Conservation (phyloP, 179 eudicot genomes). For the Carnegiea gigantea region DNA sequence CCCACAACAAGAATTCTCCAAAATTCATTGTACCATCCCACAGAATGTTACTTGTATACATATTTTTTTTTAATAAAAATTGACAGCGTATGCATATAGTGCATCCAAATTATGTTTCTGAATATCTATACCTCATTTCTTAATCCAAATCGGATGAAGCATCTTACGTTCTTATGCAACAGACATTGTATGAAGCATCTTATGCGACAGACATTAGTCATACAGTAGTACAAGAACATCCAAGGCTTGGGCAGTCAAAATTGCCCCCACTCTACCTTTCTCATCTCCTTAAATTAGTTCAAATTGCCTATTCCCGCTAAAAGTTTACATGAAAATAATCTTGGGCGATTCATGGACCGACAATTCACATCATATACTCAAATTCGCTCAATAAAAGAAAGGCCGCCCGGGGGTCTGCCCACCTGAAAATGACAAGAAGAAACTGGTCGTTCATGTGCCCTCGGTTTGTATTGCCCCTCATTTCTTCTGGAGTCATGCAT, state of each 20-base stretch:
- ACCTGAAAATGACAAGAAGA: too few relatives aligned
- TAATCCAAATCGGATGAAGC: background rate
- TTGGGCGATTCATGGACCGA: background rate
- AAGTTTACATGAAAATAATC: background rate
- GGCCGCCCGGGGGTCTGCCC: too few relatives aligned
- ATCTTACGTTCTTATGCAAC: background rate
- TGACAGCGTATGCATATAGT: too few relatives aligned
- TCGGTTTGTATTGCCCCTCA: background rate
- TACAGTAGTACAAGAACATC: background rate
- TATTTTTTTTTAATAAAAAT: too few relatives aligned
- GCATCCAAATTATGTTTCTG: too few relatives aligned
- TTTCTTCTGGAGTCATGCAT: background rate
- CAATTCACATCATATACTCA: background rate
- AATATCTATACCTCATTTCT: too few relatives aligned
- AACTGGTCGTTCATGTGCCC: background rate
- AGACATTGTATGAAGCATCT: background rate
- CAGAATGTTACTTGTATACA: too few relatives aligned
- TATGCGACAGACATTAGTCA: background rate
- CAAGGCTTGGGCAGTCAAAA: background rate
- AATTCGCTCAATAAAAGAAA: too few relatives aligned
- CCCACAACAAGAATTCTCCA: too few relatives aligned
- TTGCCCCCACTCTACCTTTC: background rate
- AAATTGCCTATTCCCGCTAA: background rate
- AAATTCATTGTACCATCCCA: too few relatives aligned
- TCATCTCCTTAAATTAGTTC: background rate